Conservation (phyloP, 768 basidiomycete species). For the Russula sp. region DNA sequence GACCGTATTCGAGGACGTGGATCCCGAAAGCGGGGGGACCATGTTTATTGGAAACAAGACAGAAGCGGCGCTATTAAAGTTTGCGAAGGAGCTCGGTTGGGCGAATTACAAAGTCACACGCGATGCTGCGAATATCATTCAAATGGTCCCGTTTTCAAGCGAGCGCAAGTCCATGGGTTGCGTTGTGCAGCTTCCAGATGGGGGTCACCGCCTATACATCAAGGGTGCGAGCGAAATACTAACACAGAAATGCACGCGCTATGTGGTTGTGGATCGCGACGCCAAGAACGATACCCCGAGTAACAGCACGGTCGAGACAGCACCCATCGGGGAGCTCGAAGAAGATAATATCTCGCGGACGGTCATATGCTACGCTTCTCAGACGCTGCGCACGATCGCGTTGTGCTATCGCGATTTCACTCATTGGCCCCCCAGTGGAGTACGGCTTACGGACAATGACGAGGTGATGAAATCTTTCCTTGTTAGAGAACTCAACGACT, state of each 20-base stretch:
- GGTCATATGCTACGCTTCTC: slow-evolving; percentile 97
- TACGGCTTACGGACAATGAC: slow-evolving; percentile 37
- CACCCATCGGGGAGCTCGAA: slow-evolving; percentile 57
- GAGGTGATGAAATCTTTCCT: slow-evolving; percentile 41
- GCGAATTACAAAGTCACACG: slow-evolving; percentile 60
- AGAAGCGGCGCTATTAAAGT: slow-evolving; percentile 83
- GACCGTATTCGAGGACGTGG: slow-evolving; percentile 85
- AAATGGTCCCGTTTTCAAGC: slow-evolving; percentile 92
- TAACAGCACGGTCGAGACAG: slow-evolving; percentile 44
- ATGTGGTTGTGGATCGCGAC: slow-evolving; percentile 59
- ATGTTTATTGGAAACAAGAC: slow-evolving; percentile 92
- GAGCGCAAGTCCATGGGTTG: slow-evolving; percentile 94
- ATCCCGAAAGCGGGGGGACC: slow-evolving; percentile 50
- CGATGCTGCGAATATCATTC: slow-evolving; percentile 54
- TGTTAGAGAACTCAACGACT: not conserved
- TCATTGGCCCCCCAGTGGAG: slow-evolving; percentile 70
- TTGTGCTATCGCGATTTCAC: slow-evolving; percentile 87
- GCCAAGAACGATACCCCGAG: slow-evolving; percentile 26
- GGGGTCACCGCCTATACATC: slow-evolving; percentile 62
- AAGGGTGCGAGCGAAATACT: slow-evolving; percentile 97
- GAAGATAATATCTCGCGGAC: slow-evolving; percentile 84
- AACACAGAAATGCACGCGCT: slow-evolving; percentile 62
- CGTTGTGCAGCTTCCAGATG: slow-evolving; percentile 56
- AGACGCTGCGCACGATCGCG: slow-evolving; percentile 90
- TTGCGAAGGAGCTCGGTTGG: slow-evolving; percentile 81